A percentile compares a stretch with the other conserved stretches of the same genome.
Evolutionary conservation across 139 green algal species (phyloP).

Genomic region (Micractinium sp.): DNA sequence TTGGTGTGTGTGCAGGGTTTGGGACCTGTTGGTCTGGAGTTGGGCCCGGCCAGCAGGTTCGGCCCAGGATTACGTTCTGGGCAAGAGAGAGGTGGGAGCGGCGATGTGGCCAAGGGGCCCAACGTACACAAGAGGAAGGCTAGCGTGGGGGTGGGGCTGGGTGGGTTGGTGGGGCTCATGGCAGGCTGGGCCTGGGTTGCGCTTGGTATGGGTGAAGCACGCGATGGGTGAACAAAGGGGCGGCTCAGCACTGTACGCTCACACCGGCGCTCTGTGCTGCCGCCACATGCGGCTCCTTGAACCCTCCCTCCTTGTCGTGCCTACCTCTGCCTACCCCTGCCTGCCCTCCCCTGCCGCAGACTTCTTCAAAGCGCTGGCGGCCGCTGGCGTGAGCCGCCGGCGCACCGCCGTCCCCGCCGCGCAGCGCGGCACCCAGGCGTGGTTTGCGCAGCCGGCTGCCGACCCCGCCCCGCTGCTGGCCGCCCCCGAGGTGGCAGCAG

Average conservation of each 20-base stretch:
- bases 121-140: no score
- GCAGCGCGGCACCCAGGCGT: conserved; percentile 55
- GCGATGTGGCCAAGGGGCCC: neutral
- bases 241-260: no score
- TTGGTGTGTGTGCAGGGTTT: no score
- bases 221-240: no score
- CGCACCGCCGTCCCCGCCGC: conserved; percentile 67
- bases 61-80: neutral
- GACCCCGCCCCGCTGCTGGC: neutral
- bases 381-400: conserved; percentile 68
- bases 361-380: conserved; percentile 68
- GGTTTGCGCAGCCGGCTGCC: conserved; percentile 46
- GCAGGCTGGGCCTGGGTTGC: no score
- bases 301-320: neutral
- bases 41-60: neutral
- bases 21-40: neutral
- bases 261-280: no score
- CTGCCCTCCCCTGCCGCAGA: neutral
- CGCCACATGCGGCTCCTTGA: neutral
- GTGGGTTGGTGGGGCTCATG: no score
- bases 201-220: no score
- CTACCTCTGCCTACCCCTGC: neutral
- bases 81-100: neutral
- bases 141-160: no score
- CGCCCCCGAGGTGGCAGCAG: neutral